Evolutionary conservation across 352 stramenopile genomes (phyloP).

Genomic region (Globisporangium cylindrosporum): DNA sequence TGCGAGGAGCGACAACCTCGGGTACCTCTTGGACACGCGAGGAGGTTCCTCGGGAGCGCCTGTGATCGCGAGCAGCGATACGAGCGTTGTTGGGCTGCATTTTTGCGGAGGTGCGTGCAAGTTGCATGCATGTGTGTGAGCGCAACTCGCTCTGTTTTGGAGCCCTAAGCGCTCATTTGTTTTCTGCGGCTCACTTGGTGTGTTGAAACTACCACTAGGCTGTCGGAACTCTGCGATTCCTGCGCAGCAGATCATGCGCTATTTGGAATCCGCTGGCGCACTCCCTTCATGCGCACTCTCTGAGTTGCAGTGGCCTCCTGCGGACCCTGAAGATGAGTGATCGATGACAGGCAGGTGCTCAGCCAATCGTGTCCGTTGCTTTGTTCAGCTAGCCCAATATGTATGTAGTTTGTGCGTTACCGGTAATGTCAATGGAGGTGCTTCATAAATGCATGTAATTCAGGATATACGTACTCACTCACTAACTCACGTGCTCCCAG

Average conservation of each 20-base stretch:
- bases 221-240: conserved; percentile 43
- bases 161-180: too few species aligned
- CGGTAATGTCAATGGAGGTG: background rate
- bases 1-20: conserved; percentile 25
- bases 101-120: conserved; percentile 36
- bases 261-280: conserved; percentile 12
- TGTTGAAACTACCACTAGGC: conserved; percentile 10
- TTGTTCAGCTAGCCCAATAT: background rate
- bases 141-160: background rate
- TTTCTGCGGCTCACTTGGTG: background rate
- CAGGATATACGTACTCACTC: background rate
- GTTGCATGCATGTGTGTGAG: background rate
- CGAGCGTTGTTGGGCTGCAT: conserved; percentile 43
- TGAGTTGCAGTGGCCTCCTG: conserved; percentile 11
- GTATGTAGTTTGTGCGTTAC: background rate
- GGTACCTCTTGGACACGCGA: conserved; percentile 43
- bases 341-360: too few species aligned
- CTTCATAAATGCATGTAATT: background rate
- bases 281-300: conserved; percentile 26
- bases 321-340: background rate
- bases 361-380: too few species aligned
- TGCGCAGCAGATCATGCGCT: conserved; percentile 29
- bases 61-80: conserved; percentile 38
- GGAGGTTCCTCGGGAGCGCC: conserved; percentile 50
- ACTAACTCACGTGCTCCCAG: background rate